phyloP scores from a whole-genome alignment of 768 basidiomycete genomes.

The Boletus tomentosulus region DNA sequence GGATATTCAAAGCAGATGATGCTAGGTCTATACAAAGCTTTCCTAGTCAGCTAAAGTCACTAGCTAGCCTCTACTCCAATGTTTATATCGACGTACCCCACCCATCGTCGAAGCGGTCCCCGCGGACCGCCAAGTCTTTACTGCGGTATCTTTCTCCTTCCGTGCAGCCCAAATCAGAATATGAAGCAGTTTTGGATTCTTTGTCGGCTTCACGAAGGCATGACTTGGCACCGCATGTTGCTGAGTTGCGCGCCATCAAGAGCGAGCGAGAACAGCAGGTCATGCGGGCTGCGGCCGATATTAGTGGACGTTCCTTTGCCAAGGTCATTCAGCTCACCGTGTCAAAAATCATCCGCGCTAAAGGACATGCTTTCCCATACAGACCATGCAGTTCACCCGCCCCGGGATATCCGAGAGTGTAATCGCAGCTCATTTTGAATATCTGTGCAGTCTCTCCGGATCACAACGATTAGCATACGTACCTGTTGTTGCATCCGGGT shows the following conservation, averaged over 20 bases:
- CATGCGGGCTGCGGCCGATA: constrained; percentile 83
- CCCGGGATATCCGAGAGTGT: constrained; percentile 55
- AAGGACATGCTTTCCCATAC: background rate
- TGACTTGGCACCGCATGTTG: constrained; percentile 65
- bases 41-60: constrained; percentile 51
- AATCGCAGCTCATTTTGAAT: constrained; percentile 85
- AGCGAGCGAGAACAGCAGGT: constrained; percentile 69
- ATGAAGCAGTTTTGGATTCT: constrained; percentile 52
- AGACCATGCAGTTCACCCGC: constrained; percentile 81
- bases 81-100: constrained; percentile 51
- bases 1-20: constrained; percentile 76
- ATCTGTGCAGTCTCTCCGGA: constrained; percentile 73
- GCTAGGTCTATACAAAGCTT: constrained; percentile 56
- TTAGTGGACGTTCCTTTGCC: constrained; percentile 82
- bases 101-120: constrained; percentile 35
- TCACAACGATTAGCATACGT: constrained; percentile 93
- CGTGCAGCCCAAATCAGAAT: constrained; percentile 36
- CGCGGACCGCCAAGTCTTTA: constrained; percentile 47
- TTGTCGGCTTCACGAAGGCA: constrained; percentile 43
- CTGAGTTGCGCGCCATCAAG: constrained; percentile 72
- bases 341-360: background rate
- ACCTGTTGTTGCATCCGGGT: constrained; percentile 96
- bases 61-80: constrained; percentile 45
- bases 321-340: constrained; percentile 47
- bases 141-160: constrained; percentile 45